phyloP scores from a whole-genome alignment of 2,329 filamentous ascomycete species.

The Cercospora janseana region DNA sequence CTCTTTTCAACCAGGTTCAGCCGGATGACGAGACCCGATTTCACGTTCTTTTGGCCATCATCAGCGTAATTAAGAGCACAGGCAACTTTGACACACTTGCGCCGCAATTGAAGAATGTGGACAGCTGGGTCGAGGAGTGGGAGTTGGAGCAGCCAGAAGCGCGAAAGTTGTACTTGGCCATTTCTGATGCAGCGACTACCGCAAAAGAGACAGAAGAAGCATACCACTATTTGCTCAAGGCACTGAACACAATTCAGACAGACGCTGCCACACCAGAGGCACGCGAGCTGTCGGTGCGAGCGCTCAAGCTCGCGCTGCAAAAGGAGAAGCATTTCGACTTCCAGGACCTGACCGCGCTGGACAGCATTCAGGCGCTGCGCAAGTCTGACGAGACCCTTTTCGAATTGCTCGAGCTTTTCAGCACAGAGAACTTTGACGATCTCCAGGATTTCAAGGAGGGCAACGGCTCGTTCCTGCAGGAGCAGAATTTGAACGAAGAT shows the following conservation, averaged over 20 bases:
- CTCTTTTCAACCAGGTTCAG: constrained; percentile 91
- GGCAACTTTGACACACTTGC: constrained; percentile 74
- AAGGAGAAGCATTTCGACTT: constrained; percentile 69
- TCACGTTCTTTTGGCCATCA: constrained; percentile 84
- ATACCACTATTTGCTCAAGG: constrained; percentile 71
- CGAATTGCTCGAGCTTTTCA: constrained; percentile 92
- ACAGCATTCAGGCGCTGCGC: constrained; percentile 80
- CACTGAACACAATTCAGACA: constrained; percentile 71
- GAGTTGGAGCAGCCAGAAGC: constrained; percentile 76
- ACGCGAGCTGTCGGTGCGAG: constrained; percentile 60
- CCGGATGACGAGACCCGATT: constrained; percentile 75
- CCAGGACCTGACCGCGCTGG: constrained; percentile 66
- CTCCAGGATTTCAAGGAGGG: constrained; percentile 94
- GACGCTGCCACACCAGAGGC: constrained; percentile 56
- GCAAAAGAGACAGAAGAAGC: constrained; percentile 73
- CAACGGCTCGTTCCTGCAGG: constrained; percentile 80
- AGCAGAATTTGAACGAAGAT: constrained; percentile 67
- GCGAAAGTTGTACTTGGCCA: constrained; percentile 78
- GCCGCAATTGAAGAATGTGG: constrained; percentile 78
- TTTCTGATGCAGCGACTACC: constrained; percentile 77
- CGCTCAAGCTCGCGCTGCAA: constrained; percentile 65
- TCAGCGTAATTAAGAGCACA: constrained; percentile 70
- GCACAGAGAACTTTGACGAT: constrained; percentile 89
- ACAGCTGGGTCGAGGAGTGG: constrained; percentile 80
- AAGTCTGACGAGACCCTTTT: constrained; percentile 82